Conservation (phyloP, 129 eudicot species). For the Smallanthus sonchifolius region DNA sequence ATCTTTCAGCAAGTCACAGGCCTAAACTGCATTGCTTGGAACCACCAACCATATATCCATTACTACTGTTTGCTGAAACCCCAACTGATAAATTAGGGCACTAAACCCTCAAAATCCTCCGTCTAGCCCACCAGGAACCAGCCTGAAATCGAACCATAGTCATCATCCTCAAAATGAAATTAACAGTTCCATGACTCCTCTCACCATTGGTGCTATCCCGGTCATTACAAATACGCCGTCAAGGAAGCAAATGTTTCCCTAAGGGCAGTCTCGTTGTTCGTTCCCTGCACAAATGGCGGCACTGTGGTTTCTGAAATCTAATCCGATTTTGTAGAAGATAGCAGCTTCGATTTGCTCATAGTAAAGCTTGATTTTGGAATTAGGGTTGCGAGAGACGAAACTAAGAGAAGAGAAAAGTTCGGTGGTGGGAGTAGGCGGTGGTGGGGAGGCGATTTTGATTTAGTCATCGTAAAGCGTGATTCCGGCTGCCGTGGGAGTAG, state of each 20-base stretch:
- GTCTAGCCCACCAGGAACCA: constrained; percentile 72
- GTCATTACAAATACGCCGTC: constrained; percentile 33
- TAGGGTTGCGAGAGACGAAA: constrained; percentile 61
- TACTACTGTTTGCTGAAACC: constrained; percentile 17
- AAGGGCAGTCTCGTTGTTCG: constrained; percentile 36
- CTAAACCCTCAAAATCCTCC: constrained; percentile 54
- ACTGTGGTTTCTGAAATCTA: constrained; percentile 40
- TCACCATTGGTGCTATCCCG: constrained; percentile 34
- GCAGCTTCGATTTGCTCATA: constrained; percentile 53
- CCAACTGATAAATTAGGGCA: constrained; percentile 48
- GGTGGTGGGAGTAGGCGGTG: too few relatives aligned
- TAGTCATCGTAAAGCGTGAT: too few relatives aligned
- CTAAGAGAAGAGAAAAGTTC: too few relatives aligned
- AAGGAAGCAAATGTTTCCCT: constrained; percentile 47
- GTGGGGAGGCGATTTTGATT: too few relatives aligned
- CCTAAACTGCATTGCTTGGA: constrained; percentile 50
- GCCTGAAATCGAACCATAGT: constrained; percentile 62
- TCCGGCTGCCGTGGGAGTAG: too few relatives aligned
- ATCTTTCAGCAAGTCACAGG: constrained; percentile 15
- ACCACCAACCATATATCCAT: constrained; percentile 48
- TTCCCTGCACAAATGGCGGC: constrained; percentile 67
- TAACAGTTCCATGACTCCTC: constrained; percentile 40
- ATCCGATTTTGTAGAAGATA: constrained; percentile 34
- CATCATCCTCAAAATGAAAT: constrained; percentile 51
- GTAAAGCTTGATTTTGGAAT: constrained; percentile 48